Base-by-base conservation (phyloP, 805 yeast genomes). In the Debaryomyces prosopidis region DNA sequence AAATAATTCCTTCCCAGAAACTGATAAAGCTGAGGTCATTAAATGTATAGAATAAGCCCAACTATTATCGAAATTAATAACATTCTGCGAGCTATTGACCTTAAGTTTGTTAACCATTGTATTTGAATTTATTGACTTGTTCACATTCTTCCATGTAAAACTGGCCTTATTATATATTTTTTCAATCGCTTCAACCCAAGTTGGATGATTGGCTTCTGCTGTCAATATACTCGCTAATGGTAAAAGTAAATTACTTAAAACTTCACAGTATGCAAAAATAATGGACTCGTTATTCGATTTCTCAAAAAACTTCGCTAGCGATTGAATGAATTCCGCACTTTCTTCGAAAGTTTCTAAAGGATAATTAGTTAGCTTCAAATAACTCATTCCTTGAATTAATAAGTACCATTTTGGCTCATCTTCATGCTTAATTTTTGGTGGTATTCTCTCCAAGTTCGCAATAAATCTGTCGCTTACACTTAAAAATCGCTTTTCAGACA, bases 131-230 rank as follows among this genome's bases (percentile, higher is more conserved):
- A 32, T 33, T 7, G 31, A 26, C 15, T 48, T 53, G 15, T 49
- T 50, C 6, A 76, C 53, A 73, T 76, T 55, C 45, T 65, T 76
- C 69, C 77, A 73, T 40, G 68, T 77, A 45, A 60, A 63, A 34
- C 73, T 75, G 12, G 77, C 71, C 45, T 76, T 79, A 12, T 72
- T 64, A 60, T 79, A 83, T 11, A 92, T 80, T 15, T 73, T 68
- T 17, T 78, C 77, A 43, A 89, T 79, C 0, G 97, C 94, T 34
- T 82, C 87, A 0, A 85, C 83, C 99, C 99, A 94, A 1, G 86
- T 82, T 3, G 99, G 99, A 62, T 92, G 96, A 58, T 94, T 92
- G 0, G 89, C 91, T 60, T 94, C 99, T 0, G 97, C 98, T 0
- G 97, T 89, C 27, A 91, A 74, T 1, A 82, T 75, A 7, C 89